Conservation (phyloP, 257 asterid species). For the Solanum etuberosum region DNA sequence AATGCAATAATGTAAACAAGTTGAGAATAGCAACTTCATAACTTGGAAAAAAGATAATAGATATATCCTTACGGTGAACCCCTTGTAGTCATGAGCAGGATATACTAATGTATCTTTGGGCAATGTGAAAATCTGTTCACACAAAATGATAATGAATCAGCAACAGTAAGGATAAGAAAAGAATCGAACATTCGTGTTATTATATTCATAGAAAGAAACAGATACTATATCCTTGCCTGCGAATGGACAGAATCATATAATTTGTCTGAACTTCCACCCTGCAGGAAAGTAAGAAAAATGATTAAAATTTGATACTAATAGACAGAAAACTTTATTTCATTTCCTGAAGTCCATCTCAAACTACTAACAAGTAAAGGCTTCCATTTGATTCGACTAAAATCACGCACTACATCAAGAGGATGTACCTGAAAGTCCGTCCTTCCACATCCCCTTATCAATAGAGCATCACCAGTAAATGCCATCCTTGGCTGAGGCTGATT, state of each 20-base stretch:
- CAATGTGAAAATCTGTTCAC: constrained; percentile 65
- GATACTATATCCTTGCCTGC: constrained; percentile 42
- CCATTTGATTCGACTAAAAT: background rate
- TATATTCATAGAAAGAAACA: background rate
- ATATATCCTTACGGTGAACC: constrained; percentile 60
- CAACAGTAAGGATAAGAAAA: background rate
- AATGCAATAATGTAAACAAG: background rate
- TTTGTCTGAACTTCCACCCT: constrained; percentile 95
- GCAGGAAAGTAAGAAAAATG: constrained; percentile 5
- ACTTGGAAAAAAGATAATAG: background rate
- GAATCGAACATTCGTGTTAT: background rate
- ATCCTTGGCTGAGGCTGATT: constrained; percentile 78
- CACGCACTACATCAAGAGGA: background rate
- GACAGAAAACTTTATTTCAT: background rate
- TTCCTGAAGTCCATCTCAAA: background rate
- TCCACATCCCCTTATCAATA: constrained; percentile 92
- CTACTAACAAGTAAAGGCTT: background rate
- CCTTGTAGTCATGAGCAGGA: constrained; percentile 98
- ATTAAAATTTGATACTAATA: background rate
- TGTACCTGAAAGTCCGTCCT: constrained; percentile 96
- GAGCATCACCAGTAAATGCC: constrained; percentile 94
- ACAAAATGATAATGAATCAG: background rate
- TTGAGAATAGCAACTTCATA: background rate
- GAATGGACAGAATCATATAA: constrained; percentile 86
- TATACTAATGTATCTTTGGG: constrained; percentile 74